Evolutionary conservation across 805 yeast species (phyloP), one percentile per base, ranked within the genome.

Genomic region (Scheffersomyces stipitis): DNA sequence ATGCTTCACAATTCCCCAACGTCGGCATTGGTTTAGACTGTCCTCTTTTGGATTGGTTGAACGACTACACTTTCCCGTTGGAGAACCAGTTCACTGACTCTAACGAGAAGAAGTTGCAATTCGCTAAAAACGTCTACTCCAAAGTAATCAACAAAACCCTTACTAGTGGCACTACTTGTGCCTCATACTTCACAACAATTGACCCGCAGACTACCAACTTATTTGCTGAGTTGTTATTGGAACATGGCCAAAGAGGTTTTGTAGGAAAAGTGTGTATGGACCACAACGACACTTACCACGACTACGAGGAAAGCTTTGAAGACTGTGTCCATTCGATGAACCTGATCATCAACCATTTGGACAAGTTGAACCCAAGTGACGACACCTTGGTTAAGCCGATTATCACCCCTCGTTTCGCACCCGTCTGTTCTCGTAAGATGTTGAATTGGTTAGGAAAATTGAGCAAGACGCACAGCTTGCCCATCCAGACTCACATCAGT

Each of bases 251-350:
- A 61, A 70, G 97, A 42, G 96, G 96, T 0, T 74, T 86, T 36
- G 79, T 93, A 26, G 99, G 99, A 3, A 83, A 91, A 50, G 96
- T 88, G 15, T 93, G 98, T 57, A 93, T 93, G 98, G 83, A 89
- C 55, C 75, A 77, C 42, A 82, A 86, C 62, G 77, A 87, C 1
- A 35, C 51, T 3, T 66, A 46, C 44, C 95, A 93, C 0, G 83
- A 76, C 20, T 83, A 77, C 55, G 80, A 86, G 58, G 90, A 86
- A 50, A 65, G 79, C 1, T 56, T 52, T 18, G 75, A 78, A 17
- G 78, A 75, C 26, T 75, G 85, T 26, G 56, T 81, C 28, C 51
- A 61, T 14, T 71, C 81, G 3, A 86, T 86, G 45, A 45, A 66
- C 12, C 60, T 67, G 4, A 78, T 88, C 3, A 71, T 86, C 3